These are phyloP conservation scores for Dactylella cylindrospora DNA, from an alignment of 2,329 filamentous ascomycete species.

Conservation along the genomic window DNA sequence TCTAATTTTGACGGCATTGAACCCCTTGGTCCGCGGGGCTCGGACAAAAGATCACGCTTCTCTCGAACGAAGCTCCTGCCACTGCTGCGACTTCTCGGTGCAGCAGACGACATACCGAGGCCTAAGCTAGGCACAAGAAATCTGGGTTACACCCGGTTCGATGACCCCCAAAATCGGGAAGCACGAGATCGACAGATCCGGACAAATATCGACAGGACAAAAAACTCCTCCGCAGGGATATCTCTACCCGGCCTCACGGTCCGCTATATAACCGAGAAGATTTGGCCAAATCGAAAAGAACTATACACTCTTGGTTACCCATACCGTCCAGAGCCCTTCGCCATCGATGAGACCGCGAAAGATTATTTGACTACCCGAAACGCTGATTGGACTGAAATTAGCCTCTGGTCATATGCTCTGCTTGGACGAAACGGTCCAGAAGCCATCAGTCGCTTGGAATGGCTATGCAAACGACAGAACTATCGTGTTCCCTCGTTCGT, in stretches of 20 bases:
- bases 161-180: slow-evolving; percentile 18
- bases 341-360: slow-evolving; percentile 1
- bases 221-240: slow-evolving; percentile 2
- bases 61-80: slow-evolving; percentile 29
- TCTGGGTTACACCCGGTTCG: slow-evolving; percentile 27
- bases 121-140: slow-evolving; percentile 31
- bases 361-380: slow-evolving; percentile 23
- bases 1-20: too few relatives aligned
- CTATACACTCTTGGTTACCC: slow-evolving; percentile 28
- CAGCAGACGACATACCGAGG: slow-evolving; percentile 34
- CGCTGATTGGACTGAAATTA: slow-evolving; percentile 14
- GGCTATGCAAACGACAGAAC: slow-evolving; percentile 20
- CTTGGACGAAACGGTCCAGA: slow-evolving; percentile 26
- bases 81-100: slow-evolving; percentile 34
- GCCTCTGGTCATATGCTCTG: slow-evolving; percentile 22
- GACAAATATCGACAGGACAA: not conserved
- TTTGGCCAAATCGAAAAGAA: slow-evolving; percentile 24
- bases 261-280: slow-evolving; percentile 19
- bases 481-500: slow-evolving; percentile 26
- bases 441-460: slow-evolving; percentile 15
- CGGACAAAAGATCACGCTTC: not conserved
- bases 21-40: not conserved
- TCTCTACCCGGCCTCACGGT: slow-evolving; percentile 31
- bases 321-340: slow-evolving; percentile 5
- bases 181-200: slow-evolving; percentile 21